Conservation (phyloP, 2,329 filamentous ascomycete genomes). For the Annulohypoxylon truncatum region DNA sequence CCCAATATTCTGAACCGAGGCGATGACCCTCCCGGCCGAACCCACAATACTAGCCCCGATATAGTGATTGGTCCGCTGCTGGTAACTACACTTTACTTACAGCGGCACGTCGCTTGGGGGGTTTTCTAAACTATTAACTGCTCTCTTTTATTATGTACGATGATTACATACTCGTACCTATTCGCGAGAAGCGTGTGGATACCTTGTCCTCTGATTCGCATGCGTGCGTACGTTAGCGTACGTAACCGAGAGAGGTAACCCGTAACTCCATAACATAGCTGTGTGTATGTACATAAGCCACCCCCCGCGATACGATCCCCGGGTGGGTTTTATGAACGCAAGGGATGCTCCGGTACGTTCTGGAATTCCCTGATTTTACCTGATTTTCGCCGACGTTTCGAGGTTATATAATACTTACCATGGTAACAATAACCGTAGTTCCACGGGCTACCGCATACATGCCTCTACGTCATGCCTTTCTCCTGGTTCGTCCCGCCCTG, state of each 20-base stretch:
- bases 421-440: background rate
- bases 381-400: background rate
- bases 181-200: constrained; percentile 11
- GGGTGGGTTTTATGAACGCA: constrained; percentile 22
- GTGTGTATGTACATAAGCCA: constrained; percentile 17
- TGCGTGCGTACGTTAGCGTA: constrained; percentile 17
- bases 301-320: constrained; percentile 24
- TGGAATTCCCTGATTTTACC: constrained; percentile 4
- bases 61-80: constrained; percentile 32
- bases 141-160: constrained; percentile 2
- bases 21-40: constrained; percentile 8
- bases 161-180: constrained; percentile 11
- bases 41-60: constrained; percentile 35
- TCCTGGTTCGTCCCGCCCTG: background rate
- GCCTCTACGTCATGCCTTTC: background rate
- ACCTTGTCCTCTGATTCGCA: background rate
- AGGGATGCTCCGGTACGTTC: constrained; percentile 22
- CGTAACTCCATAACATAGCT: background rate
- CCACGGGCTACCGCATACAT: background rate
- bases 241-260: constrained; percentile 25
- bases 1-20: background rate
- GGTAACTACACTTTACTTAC: constrained; percentile 19
- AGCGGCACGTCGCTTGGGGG: background rate
- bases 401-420: background rate
- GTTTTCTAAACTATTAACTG: too few relatives aligned